Conservation (phyloP, 345 rosid genomes). For the Brassica carinata region DNA sequence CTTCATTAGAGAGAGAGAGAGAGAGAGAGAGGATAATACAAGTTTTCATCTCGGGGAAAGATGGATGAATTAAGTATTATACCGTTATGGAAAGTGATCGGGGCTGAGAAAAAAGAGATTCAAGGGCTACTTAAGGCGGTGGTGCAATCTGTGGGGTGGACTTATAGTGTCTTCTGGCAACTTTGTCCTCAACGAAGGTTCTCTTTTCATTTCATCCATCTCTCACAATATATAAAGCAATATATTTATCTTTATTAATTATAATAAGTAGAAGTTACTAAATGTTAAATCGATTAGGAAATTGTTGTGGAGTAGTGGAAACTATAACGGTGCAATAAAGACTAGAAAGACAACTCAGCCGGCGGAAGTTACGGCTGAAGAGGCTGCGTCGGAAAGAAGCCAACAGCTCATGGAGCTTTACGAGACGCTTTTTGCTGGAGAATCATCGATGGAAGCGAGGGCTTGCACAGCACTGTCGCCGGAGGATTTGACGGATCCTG, state of each 20-base stretch:
- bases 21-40: neutral
- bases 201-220: neutral
- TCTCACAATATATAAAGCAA: slow-evolving; percentile 7
- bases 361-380: slow-evolving; percentile 85
- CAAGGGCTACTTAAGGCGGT: slow-evolving; percentile 75
- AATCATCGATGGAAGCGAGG: slow-evolving; percentile 51
- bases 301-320: slow-evolving; percentile 88
- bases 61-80: slow-evolving; percentile 26
- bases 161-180: slow-evolving; percentile 95
- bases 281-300: slow-evolving; percentile 45
- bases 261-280: neutral
- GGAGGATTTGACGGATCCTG: slow-evolving; percentile 94
- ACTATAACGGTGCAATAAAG: slow-evolving; percentile 96
- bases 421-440: slow-evolving; percentile 77
- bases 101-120: slow-evolving; percentile 48
- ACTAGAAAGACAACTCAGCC: slow-evolving; percentile 97
- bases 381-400: slow-evolving; percentile 87
- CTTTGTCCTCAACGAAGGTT: slow-evolving; percentile 94
- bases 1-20: neutral
- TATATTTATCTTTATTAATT: neutral
- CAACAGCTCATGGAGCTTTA: slow-evolving; percentile 95
- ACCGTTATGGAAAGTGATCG: slow-evolving; percentile 25
- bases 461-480: slow-evolving; percentile 88
- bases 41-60: neutral
- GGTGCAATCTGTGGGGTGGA: slow-evolving; percentile 94